phyloP scores from a whole-genome alignment of 352 stramenopile genomes.

The Pythium sp. region DNA sequence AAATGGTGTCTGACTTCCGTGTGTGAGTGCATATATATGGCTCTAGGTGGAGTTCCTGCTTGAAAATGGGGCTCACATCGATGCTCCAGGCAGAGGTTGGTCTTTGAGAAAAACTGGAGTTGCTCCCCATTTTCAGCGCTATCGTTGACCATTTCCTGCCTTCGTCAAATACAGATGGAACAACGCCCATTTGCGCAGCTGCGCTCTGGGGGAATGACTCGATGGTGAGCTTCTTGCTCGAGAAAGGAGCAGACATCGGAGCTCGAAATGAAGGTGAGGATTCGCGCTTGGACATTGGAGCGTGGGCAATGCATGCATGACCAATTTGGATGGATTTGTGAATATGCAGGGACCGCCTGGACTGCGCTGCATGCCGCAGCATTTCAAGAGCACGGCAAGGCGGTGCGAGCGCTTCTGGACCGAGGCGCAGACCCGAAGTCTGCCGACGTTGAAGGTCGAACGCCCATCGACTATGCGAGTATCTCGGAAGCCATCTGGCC shows the following conservation, averaged over 20 bases:
- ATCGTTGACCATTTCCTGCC: too few species aligned
- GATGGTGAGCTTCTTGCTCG: slow-evolving; percentile 62
- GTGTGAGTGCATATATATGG: too few species aligned
- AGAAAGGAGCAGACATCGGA: slow-evolving; percentile 46
- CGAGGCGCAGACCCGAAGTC: slow-evolving; percentile 46
- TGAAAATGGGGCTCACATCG: slow-evolving; percentile 47
- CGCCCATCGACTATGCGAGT: slow-evolving; percentile 63
- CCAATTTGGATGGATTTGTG: neutral
- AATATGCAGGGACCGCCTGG: slow-evolving; percentile 47
- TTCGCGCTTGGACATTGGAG: neutral
- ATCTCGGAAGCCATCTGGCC: slow-evolving; percentile 74
- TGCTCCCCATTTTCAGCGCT: neutral
- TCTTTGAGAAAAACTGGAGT: neutral
- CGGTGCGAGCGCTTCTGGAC: slow-evolving; percentile 50
- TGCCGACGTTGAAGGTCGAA: slow-evolving; percentile 40
- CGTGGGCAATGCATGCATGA: neutral
- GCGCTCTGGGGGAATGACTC: slow-evolving; percentile 61
- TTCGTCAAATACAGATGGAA: slow-evolving; percentile 39
- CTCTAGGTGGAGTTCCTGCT: slow-evolving; percentile 62
- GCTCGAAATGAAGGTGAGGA: slow-evolving; percentile 53
- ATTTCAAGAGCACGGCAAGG: slow-evolving; percentile 68
- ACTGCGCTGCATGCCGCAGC: slow-evolving; percentile 62
- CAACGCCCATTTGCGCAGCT: slow-evolving; percentile 55
- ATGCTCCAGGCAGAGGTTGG: slow-evolving; percentile 47
- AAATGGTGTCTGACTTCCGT: neutral